Percentiles rank a stretch among this genome's conserved stretches.
Conservation (phyloP, 2,329 filamentous ascomycete genomes). For the Verticillium albo-atrum region DNA sequence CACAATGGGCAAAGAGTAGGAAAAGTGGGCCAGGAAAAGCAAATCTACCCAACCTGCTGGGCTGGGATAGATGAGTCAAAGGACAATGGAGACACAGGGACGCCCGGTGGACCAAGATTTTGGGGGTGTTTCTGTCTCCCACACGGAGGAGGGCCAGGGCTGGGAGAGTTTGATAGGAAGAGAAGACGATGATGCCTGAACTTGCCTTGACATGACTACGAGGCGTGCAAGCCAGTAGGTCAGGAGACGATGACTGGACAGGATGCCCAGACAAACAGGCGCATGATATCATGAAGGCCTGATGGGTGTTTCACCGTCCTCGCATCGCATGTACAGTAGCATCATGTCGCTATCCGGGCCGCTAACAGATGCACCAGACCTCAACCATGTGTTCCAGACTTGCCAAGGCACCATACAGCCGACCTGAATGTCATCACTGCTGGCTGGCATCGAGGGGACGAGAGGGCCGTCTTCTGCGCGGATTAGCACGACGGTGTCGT, state of each 20-base stretch:
- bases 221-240: not conserved
- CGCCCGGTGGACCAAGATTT: not conserved
- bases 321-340: not conserved
- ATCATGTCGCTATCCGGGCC: not conserved
- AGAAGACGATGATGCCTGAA: not conserved
- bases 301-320: not conserved
- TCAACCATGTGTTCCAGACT: not conserved
- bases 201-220: not conserved
- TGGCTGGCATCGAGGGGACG: not conserved
- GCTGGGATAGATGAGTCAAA: conserved; percentile 13
- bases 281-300: not conserved
- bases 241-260: too few relatives aligned
- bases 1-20: conserved; percentile 1
- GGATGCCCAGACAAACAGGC: not conserved
- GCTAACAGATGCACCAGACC: not conserved
- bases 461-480: not conserved
- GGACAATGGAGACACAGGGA: not conserved
- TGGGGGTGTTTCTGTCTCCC: not conserved
- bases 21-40: conserved; percentile 12
- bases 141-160: not conserved
- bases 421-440: not conserved
- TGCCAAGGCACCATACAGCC: not conserved
- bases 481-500: not conserved
- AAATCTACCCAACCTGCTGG: conserved; percentile 13
- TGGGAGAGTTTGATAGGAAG: not conserved